Percentiles rank a stretch among this genome's conserved stretches.
Evolutionary conservation across 2,329 filamentous ascomycete genomes (phyloP).

Genomic region (Ophiostoma pallidulum): DNA sequence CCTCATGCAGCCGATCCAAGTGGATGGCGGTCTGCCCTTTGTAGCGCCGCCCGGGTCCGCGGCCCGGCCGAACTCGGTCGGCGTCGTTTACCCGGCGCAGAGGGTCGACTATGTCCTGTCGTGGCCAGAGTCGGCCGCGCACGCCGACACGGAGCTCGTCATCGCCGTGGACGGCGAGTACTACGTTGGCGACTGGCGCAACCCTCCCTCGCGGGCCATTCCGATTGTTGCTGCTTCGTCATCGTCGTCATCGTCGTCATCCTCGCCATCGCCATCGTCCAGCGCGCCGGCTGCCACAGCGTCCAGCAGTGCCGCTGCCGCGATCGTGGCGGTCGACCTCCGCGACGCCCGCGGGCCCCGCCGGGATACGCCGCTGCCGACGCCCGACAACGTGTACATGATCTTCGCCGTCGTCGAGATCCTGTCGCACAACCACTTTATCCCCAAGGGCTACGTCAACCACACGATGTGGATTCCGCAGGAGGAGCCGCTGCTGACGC

Average conservation of each 20-base stretch:
- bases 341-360: slow-evolving; percentile 4
- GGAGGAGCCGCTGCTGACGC: slow-evolving; percentile 12
- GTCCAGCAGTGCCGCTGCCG: no score
- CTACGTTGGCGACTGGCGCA: slow-evolving; percentile 4
- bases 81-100: slow-evolving; percentile 19
- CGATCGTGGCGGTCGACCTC: slow-evolving; percentile 11
- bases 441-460: slow-evolving; percentile 19
- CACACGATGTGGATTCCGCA: slow-evolving; percentile 19
- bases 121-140: slow-evolving; percentile 10
- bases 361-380: slow-evolving; percentile 9
- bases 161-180: slow-evolving; percentile 20
- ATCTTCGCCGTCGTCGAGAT: slow-evolving; percentile 18
- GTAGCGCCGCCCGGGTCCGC: background rate
- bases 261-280: no score
- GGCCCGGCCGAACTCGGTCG: slow-evolving; percentile 14
- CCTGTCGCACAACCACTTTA: slow-evolving; percentile 14
- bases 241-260: no score
- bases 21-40: slow-evolving; percentile 20
- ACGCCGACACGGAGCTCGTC: slow-evolving; percentile 9
- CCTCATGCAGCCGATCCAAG: slow-evolving; percentile 13
- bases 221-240: background rate
- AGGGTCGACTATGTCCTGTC: slow-evolving; percentile 16
- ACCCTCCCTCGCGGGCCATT: slow-evolving; percentile 2
- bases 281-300: no score
- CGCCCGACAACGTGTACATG: slow-evolving; percentile 14